These are phyloP conservation scores for Akanthomyces uredinophilus DNA, from an alignment of 2,329 filamentous ascomycete genomes.

Conservation along the genomic window DNA sequence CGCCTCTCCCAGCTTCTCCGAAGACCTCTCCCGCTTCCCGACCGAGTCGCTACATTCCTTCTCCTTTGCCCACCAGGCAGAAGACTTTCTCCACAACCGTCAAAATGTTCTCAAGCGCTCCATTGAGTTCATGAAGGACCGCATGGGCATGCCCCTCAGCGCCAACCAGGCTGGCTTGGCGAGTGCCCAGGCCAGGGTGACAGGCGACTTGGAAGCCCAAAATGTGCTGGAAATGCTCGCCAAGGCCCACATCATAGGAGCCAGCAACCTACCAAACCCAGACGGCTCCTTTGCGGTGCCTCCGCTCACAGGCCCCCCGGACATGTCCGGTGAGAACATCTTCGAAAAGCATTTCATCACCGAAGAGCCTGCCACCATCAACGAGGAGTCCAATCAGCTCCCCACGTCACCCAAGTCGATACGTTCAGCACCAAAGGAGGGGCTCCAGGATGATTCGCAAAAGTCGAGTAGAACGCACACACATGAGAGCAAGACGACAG, in stretches of 20 bases:
- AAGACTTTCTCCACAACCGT: conserved; percentile 84
- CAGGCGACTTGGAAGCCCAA: conserved; percentile 81
- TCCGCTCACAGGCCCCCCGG: conserved; percentile 75
- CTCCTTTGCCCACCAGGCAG: conserved; percentile 92
- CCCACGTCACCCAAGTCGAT: conserved; percentile 18
- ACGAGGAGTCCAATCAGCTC: conserved; percentile 18
- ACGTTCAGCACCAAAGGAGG: conserved; percentile 17
- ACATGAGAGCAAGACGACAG: conserved; percentile 50
- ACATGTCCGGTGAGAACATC: conserved; percentile 67
- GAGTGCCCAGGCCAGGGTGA: conserved; percentile 75
- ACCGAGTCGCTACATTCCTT: conserved; percentile 97
- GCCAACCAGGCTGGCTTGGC: conserved; percentile 69
- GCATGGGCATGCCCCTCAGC: conserved; percentile 67
- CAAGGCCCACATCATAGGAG: conserved; percentile 71
- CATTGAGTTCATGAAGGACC: conserved; percentile 94
- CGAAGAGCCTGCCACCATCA: conserved; percentile 38
- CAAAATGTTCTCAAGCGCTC: conserved; percentile 91
- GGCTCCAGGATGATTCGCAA: conserved; percentile 34
- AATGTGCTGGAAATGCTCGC: conserved; percentile 85
- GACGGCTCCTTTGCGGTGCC: conserved; percentile 39
- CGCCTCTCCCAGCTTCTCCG: conserved; percentile 69
- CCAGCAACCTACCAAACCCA: conserved; percentile 53
- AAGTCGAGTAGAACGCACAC: conserved; percentile 50
- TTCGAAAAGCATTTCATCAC: conserved; percentile 77
- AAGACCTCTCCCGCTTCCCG: conserved; percentile 89